Percentiles rank a stretch among this genome's conserved stretches.
Conservation (phyloP, 106 monocot species). For the Acorus gramineus region DNA sequence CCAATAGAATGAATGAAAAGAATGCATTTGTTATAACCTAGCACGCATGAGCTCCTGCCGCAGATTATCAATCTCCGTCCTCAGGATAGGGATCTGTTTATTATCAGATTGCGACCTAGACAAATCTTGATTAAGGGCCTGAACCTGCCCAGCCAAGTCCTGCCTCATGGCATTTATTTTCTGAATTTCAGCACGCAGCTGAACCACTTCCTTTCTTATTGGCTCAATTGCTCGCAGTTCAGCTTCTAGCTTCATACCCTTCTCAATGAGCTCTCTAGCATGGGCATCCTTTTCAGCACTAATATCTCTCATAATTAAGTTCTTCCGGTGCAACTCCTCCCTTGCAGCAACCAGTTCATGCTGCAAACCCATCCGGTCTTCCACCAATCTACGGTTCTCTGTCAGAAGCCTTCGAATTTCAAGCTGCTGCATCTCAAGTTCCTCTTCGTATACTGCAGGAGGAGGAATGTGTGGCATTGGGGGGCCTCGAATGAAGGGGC, state of each 20-base stretch:
- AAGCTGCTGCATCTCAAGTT: constrained; percentile 35
- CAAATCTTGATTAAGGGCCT: constrained; percentile 50
- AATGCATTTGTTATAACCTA: constrained; percentile 25
- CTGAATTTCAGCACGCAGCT: constrained; percentile 33
- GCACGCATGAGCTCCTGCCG: constrained; percentile 54
- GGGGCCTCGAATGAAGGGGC: constrained; percentile 25
- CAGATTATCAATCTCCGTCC: constrained; percentile 53
- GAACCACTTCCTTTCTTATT: constrained; percentile 32
- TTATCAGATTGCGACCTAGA: constrained; percentile 45
- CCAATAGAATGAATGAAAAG: background rate
- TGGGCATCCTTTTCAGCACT: constrained; percentile 47
- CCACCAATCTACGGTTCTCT: constrained; percentile 34
- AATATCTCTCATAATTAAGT: constrained; percentile 24
- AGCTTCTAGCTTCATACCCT: constrained; percentile 57
- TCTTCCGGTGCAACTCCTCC: constrained; percentile 43
- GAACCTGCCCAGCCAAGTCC: constrained; percentile 42
- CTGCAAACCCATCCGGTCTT: constrained; percentile 37
- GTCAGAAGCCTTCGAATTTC: constrained; percentile 45
- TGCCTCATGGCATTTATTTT: constrained; percentile 27
- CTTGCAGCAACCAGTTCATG: constrained; percentile 33
- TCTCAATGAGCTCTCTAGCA: constrained; percentile 40
- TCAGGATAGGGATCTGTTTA: constrained; percentile 35
- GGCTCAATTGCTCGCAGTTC: constrained; percentile 46
- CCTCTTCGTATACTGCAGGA: constrained; percentile 30
- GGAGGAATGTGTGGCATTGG: constrained; percentile 20